These are phyloP conservation scores for Metarhizium guizhouense DNA, from an alignment of 2,329 filamentous ascomycete species.

Conservation along the genomic window DNA sequence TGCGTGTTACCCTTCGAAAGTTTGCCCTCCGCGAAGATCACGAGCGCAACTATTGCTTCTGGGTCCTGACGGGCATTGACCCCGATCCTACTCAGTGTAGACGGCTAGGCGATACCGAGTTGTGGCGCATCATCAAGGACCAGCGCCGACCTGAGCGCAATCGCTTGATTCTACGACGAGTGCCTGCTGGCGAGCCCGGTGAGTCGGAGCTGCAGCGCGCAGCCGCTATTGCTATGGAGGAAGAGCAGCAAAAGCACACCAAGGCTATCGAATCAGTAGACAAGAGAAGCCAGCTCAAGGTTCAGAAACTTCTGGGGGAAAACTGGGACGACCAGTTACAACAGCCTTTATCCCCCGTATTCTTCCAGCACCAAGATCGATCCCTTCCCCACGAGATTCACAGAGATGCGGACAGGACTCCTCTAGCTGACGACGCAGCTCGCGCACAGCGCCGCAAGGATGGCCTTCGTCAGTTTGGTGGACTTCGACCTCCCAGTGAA, in stretches of 20 bases:
- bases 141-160: conserved; percentile 78
- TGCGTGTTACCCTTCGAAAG: conserved; percentile 81
- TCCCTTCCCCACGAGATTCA: conserved; percentile 43
- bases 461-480: conserved; percentile 74
- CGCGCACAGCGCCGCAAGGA: conserved; percentile 39
- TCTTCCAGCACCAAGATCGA: conserved; percentile 59
- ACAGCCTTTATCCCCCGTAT: conserved; percentile 78
- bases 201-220: conserved; percentile 79
- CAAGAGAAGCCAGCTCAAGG: conserved; percentile 74
- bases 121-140: conserved; percentile 87
- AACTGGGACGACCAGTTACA: conserved; percentile 71
- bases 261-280: conserved; percentile 56
- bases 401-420: conserved; percentile 48
- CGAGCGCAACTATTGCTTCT: conserved; percentile 94
- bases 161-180: conserved; percentile 81
- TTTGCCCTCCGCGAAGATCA: conserved; percentile 83
- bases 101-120: conserved; percentile 74
- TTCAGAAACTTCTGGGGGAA: conserved; percentile 83
- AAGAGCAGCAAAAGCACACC: conserved; percentile 65
- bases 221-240: conserved; percentile 81
- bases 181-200: conserved; percentile 86
- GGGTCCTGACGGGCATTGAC: conserved; percentile 78
- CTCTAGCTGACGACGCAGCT: conserved; percentile 39
- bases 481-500: conserved; percentile 87
- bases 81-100: conserved; percentile 74